Conservation (phyloP, 495 filamentous ascomycete species). For the Aspergillus steynii region DNA sequence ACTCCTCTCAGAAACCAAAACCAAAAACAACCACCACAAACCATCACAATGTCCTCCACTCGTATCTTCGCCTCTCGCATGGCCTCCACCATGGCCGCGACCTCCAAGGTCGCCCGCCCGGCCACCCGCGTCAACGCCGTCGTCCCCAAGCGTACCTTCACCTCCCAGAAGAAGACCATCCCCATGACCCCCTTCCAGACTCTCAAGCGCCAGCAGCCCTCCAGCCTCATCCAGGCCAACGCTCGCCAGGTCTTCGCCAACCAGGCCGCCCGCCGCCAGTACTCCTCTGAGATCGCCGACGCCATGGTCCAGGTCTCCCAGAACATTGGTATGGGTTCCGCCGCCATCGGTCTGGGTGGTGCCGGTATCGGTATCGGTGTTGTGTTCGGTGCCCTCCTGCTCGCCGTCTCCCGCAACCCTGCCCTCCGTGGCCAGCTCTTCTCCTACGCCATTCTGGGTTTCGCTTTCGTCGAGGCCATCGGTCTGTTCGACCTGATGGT, state of each 20-base stretch:
- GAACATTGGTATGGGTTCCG: conserved; percentile 83
- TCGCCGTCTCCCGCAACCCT: conserved; percentile 85
- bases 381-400: conserved; percentile 84
- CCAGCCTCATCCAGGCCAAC: conserved; percentile 57
- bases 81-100: conserved; percentile 73
- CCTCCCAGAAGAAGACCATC: conserved; percentile 42
- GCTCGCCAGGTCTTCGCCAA: conserved; percentile 63
- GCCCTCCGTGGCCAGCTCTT: conserved; percentile 88
- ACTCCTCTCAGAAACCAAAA: conserved; percentile 10
- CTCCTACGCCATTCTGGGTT: conserved; percentile 91
- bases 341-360: conserved; percentile 86
- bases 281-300: conserved; percentile 78
- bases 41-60: conserved; percentile 70
- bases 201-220: conserved; percentile 66
- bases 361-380: conserved; percentile 92
- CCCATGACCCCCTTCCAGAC: conserved; percentile 50
- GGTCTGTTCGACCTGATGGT: conserved; percentile 93
- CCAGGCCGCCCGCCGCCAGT: conserved; percentile 62
- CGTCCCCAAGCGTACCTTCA: conserved; percentile 70
- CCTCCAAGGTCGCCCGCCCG: conserved; percentile 69
- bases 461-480: conserved; percentile 92
- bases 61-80: conserved; percentile 70
- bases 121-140: conserved; percentile 60
- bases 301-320: conserved; percentile 86
- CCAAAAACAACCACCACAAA: conserved; percentile 30